Conservation (phyloP, 352 stramenopile genomes). For the Phytophthora aleatoria region DNA sequence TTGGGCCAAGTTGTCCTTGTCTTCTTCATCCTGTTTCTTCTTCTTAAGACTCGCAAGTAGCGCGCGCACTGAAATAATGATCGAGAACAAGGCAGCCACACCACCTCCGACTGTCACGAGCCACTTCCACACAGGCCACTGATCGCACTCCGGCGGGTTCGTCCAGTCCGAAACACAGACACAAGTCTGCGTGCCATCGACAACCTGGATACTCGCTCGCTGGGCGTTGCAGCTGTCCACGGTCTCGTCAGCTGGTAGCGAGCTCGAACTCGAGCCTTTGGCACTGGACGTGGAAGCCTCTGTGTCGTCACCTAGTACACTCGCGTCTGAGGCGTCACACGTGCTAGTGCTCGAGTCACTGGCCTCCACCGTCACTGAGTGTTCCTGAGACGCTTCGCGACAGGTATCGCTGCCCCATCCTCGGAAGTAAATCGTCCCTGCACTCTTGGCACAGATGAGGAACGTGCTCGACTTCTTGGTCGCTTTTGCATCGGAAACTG, state of each 20-base stretch:
- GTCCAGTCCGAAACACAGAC: constrained; percentile 72
- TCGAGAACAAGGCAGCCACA: constrained; percentile 64
- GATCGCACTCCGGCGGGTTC: constrained; percentile 52
- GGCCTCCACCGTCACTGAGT: constrained; percentile 48
- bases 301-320: neutral
- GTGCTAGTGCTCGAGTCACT: constrained; percentile 34
- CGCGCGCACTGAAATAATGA: constrained; percentile 53
- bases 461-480: constrained; percentile 46
- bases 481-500: constrained; percentile 40
- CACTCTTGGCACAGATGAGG: constrained; percentile 60
- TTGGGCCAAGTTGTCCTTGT: constrained; percentile 3
- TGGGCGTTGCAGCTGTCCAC: constrained; percentile 55
- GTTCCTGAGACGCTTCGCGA: constrained; percentile 50
- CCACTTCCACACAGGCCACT: constrained; percentile 62
- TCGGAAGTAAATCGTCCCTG: constrained; percentile 63
- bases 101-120: constrained; percentile 59
- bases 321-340: constrained; percentile 15
- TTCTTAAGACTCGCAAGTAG: constrained; percentile 39
- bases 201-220: constrained; percentile 45
- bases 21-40: constrained; percentile 29
- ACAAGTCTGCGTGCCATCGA: constrained; percentile 44
- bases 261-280: constrained; percentile 21
- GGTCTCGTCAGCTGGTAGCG: constrained; percentile 21
- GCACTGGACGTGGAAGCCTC: neutral
- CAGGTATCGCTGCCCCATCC: constrained; percentile 66